Percentiles rank a stretch among this genome's conserved stretches.
Evolutionary conservation across 805 yeast genomes (phyloP).

Genomic region (Wickerhamiella allomyrinae): DNA sequence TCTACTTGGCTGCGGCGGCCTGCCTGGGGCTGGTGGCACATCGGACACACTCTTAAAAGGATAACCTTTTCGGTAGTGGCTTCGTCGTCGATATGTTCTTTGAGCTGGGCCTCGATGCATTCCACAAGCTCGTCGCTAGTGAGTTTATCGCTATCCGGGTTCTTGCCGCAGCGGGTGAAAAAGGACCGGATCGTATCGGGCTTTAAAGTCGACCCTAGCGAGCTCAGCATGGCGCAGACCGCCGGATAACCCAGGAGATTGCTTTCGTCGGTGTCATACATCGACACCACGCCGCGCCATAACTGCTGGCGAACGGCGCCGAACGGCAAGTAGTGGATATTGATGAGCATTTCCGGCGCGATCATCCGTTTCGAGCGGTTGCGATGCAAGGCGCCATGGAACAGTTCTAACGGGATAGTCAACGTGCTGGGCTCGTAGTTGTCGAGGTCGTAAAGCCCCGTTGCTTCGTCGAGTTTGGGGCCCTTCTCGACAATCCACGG

Average conservation of each 20-base stretch:
- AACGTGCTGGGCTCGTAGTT: conserved; percentile 9
- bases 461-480: conserved; percentile 24
- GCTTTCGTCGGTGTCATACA: conserved; percentile 34
- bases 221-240: conserved; percentile 47
- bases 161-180: conserved; percentile 20
- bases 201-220: conserved; percentile 39
- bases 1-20: conserved; percentile 33
- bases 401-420: conserved; percentile 12
- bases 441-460: conserved; percentile 24
- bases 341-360: conserved; percentile 41
- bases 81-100: conserved; percentile 9
- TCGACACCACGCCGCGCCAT: conserved; percentile 50
- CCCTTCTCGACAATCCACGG: conserved; percentile 29
- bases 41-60: conserved; percentile 61
- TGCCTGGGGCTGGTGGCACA: conserved; percentile 52
- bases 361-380: conserved; percentile 13
- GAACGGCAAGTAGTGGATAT: conserved; percentile 57
- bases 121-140: conserved; percentile 40
- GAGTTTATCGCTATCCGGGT: conserved; percentile 28
- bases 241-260: conserved; percentile 42
- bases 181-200: conserved; percentile 20
- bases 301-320: conserved; percentile 46
- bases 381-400: conserved; percentile 8
- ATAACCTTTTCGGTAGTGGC: conserved; percentile 31
- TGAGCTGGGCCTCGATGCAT: conserved; percentile 33